A percentile compares a stretch with the other conserved stretches of the same genome.
Conservation (phyloP, 257 asterid genomes). For the Misopates orontium region DNA sequence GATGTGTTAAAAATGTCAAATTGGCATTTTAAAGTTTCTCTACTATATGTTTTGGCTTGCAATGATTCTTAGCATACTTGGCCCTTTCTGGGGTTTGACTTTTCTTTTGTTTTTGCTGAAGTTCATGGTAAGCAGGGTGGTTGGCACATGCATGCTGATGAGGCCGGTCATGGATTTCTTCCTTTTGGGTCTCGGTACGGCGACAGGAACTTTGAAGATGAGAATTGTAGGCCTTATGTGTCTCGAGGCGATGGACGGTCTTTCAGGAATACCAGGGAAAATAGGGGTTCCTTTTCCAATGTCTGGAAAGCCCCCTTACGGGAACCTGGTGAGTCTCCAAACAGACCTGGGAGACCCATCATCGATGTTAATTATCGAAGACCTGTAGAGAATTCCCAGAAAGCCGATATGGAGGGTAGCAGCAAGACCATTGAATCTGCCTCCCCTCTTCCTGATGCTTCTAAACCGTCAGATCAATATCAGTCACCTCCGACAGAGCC, state of each 20-base stretch:
- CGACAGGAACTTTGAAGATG: conserved; percentile 70
- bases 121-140: conserved; percentile 99
- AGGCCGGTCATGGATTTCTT: conserved; percentile 58
- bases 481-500: conserved; percentile 46
- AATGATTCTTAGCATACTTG: conserved; percentile 31
- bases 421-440: conserved; percentile 28
- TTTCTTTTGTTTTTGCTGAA: conserved; percentile 43
- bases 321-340: conserved; percentile 59
- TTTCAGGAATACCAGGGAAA: conserved; percentile 61
- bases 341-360: conserved; percentile 56
- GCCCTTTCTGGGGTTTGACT: conserved; percentile 37
- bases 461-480: conserved; percentile 42
- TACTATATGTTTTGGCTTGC: conserved; percentile 9
- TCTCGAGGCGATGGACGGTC: conserved; percentile 65
- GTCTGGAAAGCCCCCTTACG: conserved; percentile 63
- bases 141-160: conserved; percentile 75
- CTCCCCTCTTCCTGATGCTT: conserved; percentile 32
- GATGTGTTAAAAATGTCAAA: neutral
- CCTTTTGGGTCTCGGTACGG: conserved; percentile 64
- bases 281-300: conserved; percentile 62
- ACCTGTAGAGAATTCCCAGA: conserved; percentile 47
- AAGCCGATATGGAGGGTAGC: conserved; percentile 29
- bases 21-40: too few species aligned
- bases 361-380: conserved; percentile 47
- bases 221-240: conserved; percentile 52